A percentile compares a stretch with the other conserved stretches of the same genome.
Evolutionary conservation across 441 rosid species (phyloP).

Genomic region (Breynia disticha): DNA sequence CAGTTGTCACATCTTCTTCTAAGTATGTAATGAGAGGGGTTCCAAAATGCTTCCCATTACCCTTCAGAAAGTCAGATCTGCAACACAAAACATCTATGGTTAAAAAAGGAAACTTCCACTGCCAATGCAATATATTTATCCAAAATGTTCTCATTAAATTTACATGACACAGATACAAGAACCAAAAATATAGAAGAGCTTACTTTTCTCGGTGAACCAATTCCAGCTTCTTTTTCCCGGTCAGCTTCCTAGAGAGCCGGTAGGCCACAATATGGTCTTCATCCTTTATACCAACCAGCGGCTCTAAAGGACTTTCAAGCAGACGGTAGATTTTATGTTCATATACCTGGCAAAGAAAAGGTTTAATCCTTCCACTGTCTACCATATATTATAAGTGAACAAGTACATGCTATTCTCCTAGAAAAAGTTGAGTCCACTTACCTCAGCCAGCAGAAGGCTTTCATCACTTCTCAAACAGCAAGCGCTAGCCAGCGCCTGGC

Average conservation of each 20-base stretch:
- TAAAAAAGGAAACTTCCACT: constrained; percentile 5
- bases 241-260: constrained; percentile 39
- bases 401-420: no score
- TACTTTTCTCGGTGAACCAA: constrained; percentile 61
- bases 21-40: constrained; percentile 60
- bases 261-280: constrained; percentile 62
- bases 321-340: constrained; percentile 38
- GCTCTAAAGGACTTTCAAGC: constrained; percentile 49
- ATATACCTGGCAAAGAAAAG: constrained; percentile 36
- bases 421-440: constrained; percentile 10
- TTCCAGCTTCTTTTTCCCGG: constrained; percentile 59
- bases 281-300: constrained; percentile 49
- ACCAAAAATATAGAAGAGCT: constrained; percentile 9
- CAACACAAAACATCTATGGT: constrained; percentile 12
- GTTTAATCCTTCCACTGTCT: constrained; percentile 10
- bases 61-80: constrained; percentile 44
- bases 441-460: constrained; percentile 64
- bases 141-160: background rate
- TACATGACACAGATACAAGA: no score
- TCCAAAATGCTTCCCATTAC: constrained; percentile 47
- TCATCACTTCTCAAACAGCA: constrained; percentile 50
- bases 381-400: no score
- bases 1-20: constrained; percentile 38
- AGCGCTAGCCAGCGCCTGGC: constrained; percentile 32
- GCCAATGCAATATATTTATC: constrained; percentile 6